Base-by-base conservation (phyloP, 495 filamentous ascomycete genomes). In the Usnea hakonensis region DNA sequence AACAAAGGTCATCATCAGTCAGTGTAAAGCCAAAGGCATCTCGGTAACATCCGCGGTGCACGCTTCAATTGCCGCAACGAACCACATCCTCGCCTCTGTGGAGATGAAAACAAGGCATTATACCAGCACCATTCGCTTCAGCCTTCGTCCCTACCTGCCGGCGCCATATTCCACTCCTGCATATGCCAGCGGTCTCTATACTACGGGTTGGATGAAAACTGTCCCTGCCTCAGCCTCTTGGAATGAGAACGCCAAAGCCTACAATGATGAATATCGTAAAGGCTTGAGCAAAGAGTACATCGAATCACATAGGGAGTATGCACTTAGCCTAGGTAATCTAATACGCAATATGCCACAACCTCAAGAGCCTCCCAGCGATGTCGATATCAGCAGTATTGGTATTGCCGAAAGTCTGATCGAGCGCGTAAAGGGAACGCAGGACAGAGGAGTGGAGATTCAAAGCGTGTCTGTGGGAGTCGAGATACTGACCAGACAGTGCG, bases 331-430 rank as follows among this genome's bases (percentile, higher is more conserved):
- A 14, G 58, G 43, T 44, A 61, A 55, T 7, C 26, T 72, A 30
- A 30, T 69, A 41, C 40, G 62, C 40, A 65, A 65, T 52, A 58
- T 67, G 13, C 64, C 64, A 3, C 57, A 57, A 9, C 60, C 55
- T 26, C 54, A 40, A 16, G 58, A 60, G 21, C 67, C 65, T 40
- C 70, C 68, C 13, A 74, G 71, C 33, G 72, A 73, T 52, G 65
- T 74, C n/a, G 72, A 74, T 64, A 74, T 73, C 62, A 69, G 66
- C 61, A 71, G 69, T 48, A 41, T 74, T 11, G 66, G 64, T 30
- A 60, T 65, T 21, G 65, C 63, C 40, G 70, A 72, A 38, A 67
- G 64, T 38, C 59, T 70, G 35, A 41, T 74, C 46, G 52, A 58
- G 33, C 65, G 64, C 54, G 67, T 63, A 19, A 69, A 68, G 44